These are phyloP conservation scores for Boletus reticuloceps DNA, from an alignment of 768 basidiomycete species.

Conservation along the genomic window DNA sequence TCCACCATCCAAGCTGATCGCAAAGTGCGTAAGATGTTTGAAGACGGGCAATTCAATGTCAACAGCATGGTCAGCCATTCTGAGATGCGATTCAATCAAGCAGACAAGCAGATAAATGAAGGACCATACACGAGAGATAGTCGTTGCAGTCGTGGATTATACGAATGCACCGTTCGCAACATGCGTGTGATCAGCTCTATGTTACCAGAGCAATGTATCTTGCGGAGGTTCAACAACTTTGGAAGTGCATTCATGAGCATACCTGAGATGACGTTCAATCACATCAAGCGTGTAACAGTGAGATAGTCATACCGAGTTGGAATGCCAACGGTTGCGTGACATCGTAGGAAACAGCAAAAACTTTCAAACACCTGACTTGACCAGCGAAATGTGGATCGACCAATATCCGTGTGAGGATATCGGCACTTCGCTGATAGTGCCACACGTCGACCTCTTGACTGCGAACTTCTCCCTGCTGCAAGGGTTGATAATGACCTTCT, in stretches of 20 bases:
- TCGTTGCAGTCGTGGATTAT: slow-evolving; percentile 51
- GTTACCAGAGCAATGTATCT: slow-evolving; percentile 59
- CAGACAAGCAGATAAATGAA: background rate
- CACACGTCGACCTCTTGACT: slow-evolving; percentile 42
- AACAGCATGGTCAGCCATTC: slow-evolving; percentile 38
- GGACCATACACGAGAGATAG: slow-evolving; percentile 52
- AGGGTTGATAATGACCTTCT: slow-evolving; percentile 16
- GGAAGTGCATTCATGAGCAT: slow-evolving; percentile 71
- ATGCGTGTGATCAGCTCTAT: slow-evolving; percentile 52
- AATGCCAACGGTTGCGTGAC: slow-evolving; percentile 54
- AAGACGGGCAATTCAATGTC: slow-evolving; percentile 50
- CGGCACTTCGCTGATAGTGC: slow-evolving; percentile 61
- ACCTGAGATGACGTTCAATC: slow-evolving; percentile 34
- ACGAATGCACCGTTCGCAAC: slow-evolving; percentile 49
- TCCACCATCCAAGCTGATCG: slow-evolving; percentile 48
- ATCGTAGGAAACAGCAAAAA: slow-evolving; percentile 53
- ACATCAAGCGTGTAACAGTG: background rate
- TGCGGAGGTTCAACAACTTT: slow-evolving; percentile 55
- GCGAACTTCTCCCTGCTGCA: slow-evolving; percentile 2
- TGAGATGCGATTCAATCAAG: slow-evolving; percentile 2
- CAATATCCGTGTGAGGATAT: slow-evolving; percentile 66
- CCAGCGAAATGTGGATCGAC: slow-evolving; percentile 57
- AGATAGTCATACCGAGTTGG: slow-evolving; percentile 50
- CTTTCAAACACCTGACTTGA: slow-evolving; percentile 54
- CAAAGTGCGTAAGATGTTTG: slow-evolving; percentile 57